phyloP scores from a whole-genome alignment of 768 basidiomycete genomes.

The Boletus subparvulus region DNA sequence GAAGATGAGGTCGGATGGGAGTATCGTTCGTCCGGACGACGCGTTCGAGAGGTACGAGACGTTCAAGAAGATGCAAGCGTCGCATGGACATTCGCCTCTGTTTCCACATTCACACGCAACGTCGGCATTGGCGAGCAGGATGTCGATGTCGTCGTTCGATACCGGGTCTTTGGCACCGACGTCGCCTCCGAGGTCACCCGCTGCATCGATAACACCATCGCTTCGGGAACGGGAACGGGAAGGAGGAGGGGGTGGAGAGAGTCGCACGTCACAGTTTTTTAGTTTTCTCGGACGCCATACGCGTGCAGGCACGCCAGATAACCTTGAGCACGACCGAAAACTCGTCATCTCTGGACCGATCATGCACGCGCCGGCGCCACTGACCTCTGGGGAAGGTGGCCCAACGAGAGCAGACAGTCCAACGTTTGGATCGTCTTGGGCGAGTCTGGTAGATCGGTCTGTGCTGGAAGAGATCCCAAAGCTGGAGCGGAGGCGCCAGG shows the following conservation, averaged over 20 bases:
- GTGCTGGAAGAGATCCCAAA: slow-evolving; percentile 79
- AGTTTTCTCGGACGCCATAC: slow-evolving; percentile 57
- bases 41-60: slow-evolving; percentile 89
- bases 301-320: slow-evolving; percentile 47
- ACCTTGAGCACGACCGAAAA: slow-evolving; percentile 43
- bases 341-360: slow-evolving; percentile 73
- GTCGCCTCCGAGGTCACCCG: slow-evolving; percentile 44
- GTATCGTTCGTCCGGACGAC: slow-evolving; percentile 56
- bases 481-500: slow-evolving; percentile 83
- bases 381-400: slow-evolving; percentile 2
- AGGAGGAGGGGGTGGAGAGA: slow-evolving; percentile 27
- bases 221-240: slow-evolving; percentile 31
- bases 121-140: slow-evolving; percentile 38
- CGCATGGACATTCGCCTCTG: slow-evolving; percentile 3
- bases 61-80: slow-evolving; percentile 57
- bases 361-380: slow-evolving; percentile 26
- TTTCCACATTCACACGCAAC: background rate
- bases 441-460: slow-evolving; percentile 83
- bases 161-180: slow-evolving; percentile 32
- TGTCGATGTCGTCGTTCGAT: slow-evolving; percentile 66
- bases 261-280: slow-evolving; percentile 50
- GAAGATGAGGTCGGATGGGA: slow-evolving; percentile 15
- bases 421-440: slow-evolving; percentile 80
- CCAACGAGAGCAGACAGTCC: slow-evolving; percentile 51
- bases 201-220: slow-evolving; percentile 30